Evolutionary conservation across 1,284 basidiomycete genomes (phyloP).

Genomic region (Hortiboletus rubellus): DNA sequence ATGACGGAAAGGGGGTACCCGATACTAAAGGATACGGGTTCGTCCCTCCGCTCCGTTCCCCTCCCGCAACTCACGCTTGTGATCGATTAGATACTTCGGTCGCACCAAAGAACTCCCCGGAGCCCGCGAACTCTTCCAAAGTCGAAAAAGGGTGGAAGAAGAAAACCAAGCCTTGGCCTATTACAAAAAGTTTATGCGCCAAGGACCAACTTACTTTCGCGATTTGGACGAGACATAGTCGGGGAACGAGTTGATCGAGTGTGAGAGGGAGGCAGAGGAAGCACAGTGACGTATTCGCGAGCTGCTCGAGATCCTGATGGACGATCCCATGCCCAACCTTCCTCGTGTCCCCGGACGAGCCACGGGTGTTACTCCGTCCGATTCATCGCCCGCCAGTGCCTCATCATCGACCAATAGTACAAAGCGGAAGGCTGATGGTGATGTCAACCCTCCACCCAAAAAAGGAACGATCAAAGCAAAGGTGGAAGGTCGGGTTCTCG

Average conservation of each 20-base stretch:
- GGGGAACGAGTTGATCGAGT: slow-evolving; percentile 66
- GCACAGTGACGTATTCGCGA: slow-evolving; percentile 73
- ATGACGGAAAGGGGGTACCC: slow-evolving; percentile 93
- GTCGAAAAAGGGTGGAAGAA: slow-evolving; percentile 79
- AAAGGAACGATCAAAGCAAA: slow-evolving; percentile 74
- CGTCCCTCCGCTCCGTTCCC: slow-evolving; percentile 29
- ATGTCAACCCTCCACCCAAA: slow-evolving; percentile 33
- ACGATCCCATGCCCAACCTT: slow-evolving; percentile 53
- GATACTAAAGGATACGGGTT: slow-evolving; percentile 99
- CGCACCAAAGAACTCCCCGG: slow-evolving; percentile 96
- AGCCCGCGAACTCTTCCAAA: slow-evolving; percentile 90
- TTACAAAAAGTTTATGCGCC: slow-evolving; percentile 89
- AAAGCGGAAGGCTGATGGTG: slow-evolving; percentile 56
- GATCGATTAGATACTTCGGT: slow-evolving; percentile 81
- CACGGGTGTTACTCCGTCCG: slow-evolving; percentile 24
- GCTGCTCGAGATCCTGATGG: slow-evolving; percentile 53
- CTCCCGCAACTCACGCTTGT: neutral
- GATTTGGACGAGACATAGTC: slow-evolving; percentile 76
- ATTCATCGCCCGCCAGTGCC: slow-evolving; percentile 18
- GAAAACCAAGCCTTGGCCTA: slow-evolving; percentile 76
- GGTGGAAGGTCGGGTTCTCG: slow-evolving; percentile 87
- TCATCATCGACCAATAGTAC: slow-evolving; percentile 23
- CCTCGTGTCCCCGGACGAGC: slow-evolving; percentile 33
- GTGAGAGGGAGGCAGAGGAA: slow-evolving; percentile 71
- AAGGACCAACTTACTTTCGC: slow-evolving; percentile 89